Base-by-base conservation (phyloP, 495 filamentous ascomycete species). In the Xylaria castorea region DNA sequence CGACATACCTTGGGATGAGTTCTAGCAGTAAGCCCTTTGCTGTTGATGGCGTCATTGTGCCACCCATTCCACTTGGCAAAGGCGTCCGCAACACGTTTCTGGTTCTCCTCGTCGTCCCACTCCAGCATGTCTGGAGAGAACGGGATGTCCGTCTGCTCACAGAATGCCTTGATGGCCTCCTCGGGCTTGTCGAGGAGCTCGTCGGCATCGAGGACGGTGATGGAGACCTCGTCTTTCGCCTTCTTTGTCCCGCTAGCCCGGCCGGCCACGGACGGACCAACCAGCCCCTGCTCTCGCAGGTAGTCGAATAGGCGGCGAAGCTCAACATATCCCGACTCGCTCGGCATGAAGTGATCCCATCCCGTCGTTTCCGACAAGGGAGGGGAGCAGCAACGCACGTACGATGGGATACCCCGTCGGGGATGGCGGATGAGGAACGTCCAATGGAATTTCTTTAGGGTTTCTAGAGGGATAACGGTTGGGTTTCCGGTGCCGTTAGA, bases 1-100 rank as follows among this genome's bases (percentile, higher is more conserved):
- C 18, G 16, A 36, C 20, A 86, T 88, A 97, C 94, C 76, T 92
- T 88, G 51, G 77, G 80, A 50, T 79, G 68, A 34, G 76, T 78
- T 78, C 94, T 83, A 20, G 93, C 87, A 75, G 89, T 91, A 74
- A 99, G 81, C 53, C 88, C 89, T 63, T 85, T 91, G 73, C 92
- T 95, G 65, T 91, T 83, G 73, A 98, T 92, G 22, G 93, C 96
- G 85, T 98, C 95, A 65, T 98, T 92, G 77, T 98, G 96, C 80
- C 97, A 99, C 0, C 95, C 96, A 68, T 89, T 90, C 96, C 96
- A 99, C 83, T 99, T 99, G 83, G 93, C 93, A 83, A 99, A 99
- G 25, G 87, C 87, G 67, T 87, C 86, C 66, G 83, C 84, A 0
- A 92, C 94, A 66, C 83, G 77, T 63, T 81, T 66, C 70, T 95